phyloP scores from a whole-genome alignment of 148 eudicot genomes.

The Rhododendron simsii region DNA sequence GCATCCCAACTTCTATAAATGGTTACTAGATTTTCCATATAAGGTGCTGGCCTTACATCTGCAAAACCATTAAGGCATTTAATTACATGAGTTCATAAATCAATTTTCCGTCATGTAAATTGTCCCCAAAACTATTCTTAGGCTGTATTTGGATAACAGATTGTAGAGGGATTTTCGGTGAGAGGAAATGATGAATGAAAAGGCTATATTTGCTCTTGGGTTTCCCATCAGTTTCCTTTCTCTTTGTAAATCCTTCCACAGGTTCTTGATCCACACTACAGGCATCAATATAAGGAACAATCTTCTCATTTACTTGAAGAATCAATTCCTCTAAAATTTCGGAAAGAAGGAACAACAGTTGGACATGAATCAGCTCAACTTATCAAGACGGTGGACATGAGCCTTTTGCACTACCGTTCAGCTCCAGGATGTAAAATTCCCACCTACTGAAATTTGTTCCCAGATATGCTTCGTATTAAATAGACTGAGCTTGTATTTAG shows the following conservation, averaged over 20 bases:
- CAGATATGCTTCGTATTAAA: neutral
- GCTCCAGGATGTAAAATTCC: neutral
- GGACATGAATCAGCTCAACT: neutral
- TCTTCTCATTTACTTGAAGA: neutral
- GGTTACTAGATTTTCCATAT: slow-evolving; percentile 55
- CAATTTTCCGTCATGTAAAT: neutral
- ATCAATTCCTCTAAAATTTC: neutral
- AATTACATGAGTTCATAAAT: neutral
- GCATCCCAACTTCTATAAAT: slow-evolving; percentile 66
- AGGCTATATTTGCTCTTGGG: neutral
- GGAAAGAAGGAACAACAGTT: neutral
- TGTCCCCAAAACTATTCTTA: neutral
- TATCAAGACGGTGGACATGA: neutral
- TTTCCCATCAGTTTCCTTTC: neutral
- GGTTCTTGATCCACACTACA: neutral
- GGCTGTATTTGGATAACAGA: neutral
- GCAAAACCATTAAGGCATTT: slow-evolving; percentile 24
- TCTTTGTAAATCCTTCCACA: neutral
- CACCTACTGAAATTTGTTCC: neutral
- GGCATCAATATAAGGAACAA: neutral
- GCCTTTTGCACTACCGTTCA: neutral
- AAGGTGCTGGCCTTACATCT: slow-evolving; percentile 72
- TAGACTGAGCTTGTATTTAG: neutral
- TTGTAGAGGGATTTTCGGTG: neutral
- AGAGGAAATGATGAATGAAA: neutral